Evolutionary conservation across 495 filamentous ascomycete genomes (phyloP), one percentile per base, ranked within the genome.

Genomic region (Lentithecium fluviatile): DNA sequence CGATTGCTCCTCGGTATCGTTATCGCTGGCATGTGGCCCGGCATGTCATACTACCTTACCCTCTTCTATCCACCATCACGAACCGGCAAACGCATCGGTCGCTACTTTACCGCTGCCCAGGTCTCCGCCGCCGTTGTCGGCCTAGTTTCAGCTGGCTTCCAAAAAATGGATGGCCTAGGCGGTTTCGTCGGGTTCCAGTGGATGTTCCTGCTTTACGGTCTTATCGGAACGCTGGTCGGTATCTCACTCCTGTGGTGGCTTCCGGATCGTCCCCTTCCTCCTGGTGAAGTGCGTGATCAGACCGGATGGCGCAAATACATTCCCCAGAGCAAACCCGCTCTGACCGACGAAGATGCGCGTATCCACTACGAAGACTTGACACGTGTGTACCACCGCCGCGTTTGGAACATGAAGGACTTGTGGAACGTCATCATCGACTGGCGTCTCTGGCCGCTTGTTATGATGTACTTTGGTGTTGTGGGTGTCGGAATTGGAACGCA

Each of bases 381-480:
- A 37, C 79, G 90, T 49, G 89, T 91, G 1, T 95, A 95, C 69
- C 83, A 89, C 56, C 76, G 80, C 7, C 77, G 82, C 1, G 76
- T 78, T 5, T 96, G 91, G 91, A 83, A 77, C 11, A 40, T 87
- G 37, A 79, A 73, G 45, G 88, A 95, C 58, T 76, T 96, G 3
- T 70, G 76, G 13, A 70, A 76, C 26, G 86, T 95, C 2, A 74
- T 95, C 21, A 76, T 84, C 37, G 91, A 96, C 71, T 95, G 90
- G 90, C 81, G 90, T 2, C 74, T 95, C 19, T 95, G 88, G 86
- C 91, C 91, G 0, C 71, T 96, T 52, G 78, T 87, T 8, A 65
- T 93, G 37, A 95, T 95, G 91, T 96, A 96, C 73, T 95, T 96
- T 73, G 91, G 91, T 15, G 91, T 95, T 8, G 91, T 96, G 5